Evolutionary conservation across 805 yeast species (phyloP).

Genomic region (Ogataea methanolica): DNA sequence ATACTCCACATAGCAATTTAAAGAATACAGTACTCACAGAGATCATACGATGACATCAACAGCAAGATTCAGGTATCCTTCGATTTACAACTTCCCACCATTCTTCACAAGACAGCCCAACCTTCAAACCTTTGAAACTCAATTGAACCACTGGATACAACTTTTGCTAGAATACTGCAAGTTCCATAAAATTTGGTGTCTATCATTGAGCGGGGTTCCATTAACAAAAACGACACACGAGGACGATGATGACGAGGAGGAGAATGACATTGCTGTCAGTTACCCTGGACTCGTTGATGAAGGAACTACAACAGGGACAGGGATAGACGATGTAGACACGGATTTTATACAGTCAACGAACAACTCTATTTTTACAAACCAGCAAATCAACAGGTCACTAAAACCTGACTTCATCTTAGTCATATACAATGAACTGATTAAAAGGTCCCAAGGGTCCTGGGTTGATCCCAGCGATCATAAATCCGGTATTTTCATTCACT

Average conservation of each 20-base stretch:
- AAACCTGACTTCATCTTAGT: slow-evolving; percentile 50
- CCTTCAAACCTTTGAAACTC: slow-evolving; percentile 69
- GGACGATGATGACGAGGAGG: slow-evolving; percentile 28
- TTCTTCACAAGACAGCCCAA: slow-evolving; percentile 88
- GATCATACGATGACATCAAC: not conserved
- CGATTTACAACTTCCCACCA: slow-evolving; percentile 79
- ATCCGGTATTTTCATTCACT: slow-evolving; percentile 51
- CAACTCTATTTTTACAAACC: slow-evolving; percentile 44
- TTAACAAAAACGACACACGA: slow-evolving; percentile 16
- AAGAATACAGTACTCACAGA: too few species aligned
- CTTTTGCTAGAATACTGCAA: slow-evolving; percentile 61
- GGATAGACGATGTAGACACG: slow-evolving; percentile 9
- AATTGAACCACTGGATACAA: slow-evolving; percentile 71
- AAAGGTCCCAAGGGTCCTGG: slow-evolving; percentile 53
- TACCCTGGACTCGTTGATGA: slow-evolving; percentile 6
- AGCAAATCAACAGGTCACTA: slow-evolving; percentile 46
- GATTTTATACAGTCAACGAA: slow-evolving; percentile 5
- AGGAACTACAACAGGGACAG: not conserved
- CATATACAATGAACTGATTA: slow-evolving; percentile 54
- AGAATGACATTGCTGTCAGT: slow-evolving; percentile 3
- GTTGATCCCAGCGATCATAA: slow-evolving; percentile 41
- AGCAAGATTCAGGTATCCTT: slow-evolving; percentile 35
- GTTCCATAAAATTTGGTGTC: slow-evolving; percentile 48
- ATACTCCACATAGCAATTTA: too few species aligned
- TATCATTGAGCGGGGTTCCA: slow-evolving; percentile 36